Evolutionary conservation across 495 filamentous ascomycete genomes (phyloP).

Genomic region (Podospora comata): DNA sequence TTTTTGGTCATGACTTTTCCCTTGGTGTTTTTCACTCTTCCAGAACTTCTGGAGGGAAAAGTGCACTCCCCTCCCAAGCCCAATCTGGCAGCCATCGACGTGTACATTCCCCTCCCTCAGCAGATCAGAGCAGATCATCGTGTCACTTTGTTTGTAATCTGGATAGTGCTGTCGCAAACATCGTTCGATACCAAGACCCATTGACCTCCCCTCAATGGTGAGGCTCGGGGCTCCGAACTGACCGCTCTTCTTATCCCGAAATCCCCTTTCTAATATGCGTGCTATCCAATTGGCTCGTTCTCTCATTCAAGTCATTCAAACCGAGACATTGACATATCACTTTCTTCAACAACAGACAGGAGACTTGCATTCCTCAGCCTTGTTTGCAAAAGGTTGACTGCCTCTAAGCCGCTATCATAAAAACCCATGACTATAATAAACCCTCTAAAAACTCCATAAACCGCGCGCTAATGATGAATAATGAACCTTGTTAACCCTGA

Average conservation of each 20-base stretch:
- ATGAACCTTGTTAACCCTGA: not conserved
- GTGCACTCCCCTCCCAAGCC: conserved; percentile 2
- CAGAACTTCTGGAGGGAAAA: not conserved
- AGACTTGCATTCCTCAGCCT: not conserved
- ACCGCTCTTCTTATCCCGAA: not conserved
- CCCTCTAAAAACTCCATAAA: not conserved
- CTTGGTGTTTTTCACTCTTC: not conserved
- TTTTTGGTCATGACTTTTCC: not conserved
- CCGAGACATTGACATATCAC: not conserved
- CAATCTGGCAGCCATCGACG: not conserved
- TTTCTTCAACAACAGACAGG: not conserved
- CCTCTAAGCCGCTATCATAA: not conserved
- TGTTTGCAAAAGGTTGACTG: not conserved
- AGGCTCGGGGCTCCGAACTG: not conserved
- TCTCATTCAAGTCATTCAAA: not conserved
- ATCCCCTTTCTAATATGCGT: not conserved
- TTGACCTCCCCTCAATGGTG: not conserved
- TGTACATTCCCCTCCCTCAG: not conserved
- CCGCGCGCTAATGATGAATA: not conserved
- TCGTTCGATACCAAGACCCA: conserved; percentile 7
- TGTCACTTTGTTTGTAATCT: conserved; percentile 8
- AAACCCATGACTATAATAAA: not conserved
- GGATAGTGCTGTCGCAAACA: not conserved
- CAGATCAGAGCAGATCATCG: conserved; percentile 11
- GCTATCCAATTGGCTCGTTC: not conserved